Conservation (phyloP, 495 filamentous ascomycete species). For the Penicillium robsamsonii region DNA sequence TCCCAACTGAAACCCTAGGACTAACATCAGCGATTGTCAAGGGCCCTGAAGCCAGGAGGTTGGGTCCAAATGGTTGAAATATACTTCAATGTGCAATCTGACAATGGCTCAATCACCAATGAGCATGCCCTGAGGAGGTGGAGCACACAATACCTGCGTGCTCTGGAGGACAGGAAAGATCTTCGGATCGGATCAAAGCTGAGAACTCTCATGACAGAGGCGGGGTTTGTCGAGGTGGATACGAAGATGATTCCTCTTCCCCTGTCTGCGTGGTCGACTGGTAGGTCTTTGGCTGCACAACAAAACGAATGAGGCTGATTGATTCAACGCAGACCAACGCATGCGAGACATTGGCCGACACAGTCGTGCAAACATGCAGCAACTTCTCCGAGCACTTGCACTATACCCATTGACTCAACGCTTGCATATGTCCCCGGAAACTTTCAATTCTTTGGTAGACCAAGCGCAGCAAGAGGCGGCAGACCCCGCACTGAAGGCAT, state of each 20-base stretch:
- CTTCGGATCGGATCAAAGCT: slow-evolving; percentile 65
- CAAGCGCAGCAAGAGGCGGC: slow-evolving; percentile 66
- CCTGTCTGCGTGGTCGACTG: slow-evolving; percentile 70
- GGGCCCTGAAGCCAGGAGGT: slow-evolving; percentile 64
- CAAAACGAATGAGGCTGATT: slow-evolving; percentile 1
- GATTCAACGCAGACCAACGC: slow-evolving; percentile 49
- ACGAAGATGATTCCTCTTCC: slow-evolving; percentile 67
- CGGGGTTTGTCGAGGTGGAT: slow-evolving; percentile 75
- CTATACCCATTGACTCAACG: slow-evolving; percentile 60
- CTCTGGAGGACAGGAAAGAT: slow-evolving; percentile 67
- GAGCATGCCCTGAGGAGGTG: slow-evolving; percentile 69
- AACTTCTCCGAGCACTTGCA: slow-evolving; percentile 59
- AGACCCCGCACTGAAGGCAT: slow-evolving; percentile 64
- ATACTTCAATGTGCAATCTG: slow-evolving; percentile 84
- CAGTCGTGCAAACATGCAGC: slow-evolving; percentile 60
- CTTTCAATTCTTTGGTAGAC: slow-evolving; percentile 62
- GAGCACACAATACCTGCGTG: slow-evolving; percentile 67
- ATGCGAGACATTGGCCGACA: slow-evolving; percentile 59
- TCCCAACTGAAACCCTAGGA: slow-evolving; percentile 1
- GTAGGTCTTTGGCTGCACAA: slow-evolving; percentile 42
- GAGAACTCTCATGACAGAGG: slow-evolving; percentile 57
- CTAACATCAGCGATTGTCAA: slow-evolving; percentile 28
- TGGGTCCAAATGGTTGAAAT: slow-evolving; percentile 93
- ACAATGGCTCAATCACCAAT: slow-evolving; percentile 77
- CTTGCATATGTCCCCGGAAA: slow-evolving; percentile 58